Conservation (phyloP, 1,284 basidiomycete species). For the Cryptococcus floricola region DNA sequence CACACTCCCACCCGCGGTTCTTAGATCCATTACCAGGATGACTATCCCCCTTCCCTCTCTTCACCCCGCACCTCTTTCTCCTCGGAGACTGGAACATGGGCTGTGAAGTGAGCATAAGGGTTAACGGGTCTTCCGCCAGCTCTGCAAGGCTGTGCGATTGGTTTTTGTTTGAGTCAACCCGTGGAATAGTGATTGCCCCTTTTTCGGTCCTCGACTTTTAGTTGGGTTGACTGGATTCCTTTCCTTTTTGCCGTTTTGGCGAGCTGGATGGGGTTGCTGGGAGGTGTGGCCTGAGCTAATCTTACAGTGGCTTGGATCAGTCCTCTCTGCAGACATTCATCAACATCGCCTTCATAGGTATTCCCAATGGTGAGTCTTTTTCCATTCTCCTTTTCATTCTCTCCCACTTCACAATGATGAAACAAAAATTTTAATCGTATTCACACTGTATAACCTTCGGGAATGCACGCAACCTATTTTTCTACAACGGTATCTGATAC, state of each 20-base stretch:
- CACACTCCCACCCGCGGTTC: conserved; percentile 42
- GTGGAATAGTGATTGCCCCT: conserved; percentile 37
- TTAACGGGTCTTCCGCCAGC: conserved; percentile 42
- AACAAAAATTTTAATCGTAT: conserved; percentile 49
- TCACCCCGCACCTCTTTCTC: conserved; percentile 7
- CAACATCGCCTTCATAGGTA: neutral
- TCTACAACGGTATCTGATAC: conserved; percentile 49
- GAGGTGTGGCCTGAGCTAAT: conserved; percentile 4
- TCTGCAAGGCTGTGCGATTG: conserved; percentile 46
- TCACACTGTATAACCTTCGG: conserved; percentile 48
- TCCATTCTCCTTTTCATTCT: conserved; percentile 4
- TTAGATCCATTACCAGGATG: conserved; percentile 50
- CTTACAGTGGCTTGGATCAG: neutral
- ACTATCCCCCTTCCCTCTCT: conserved; percentile 23
- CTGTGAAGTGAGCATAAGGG: conserved; percentile 1
- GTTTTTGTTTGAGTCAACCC: conserved; percentile 50
- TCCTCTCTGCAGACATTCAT: conserved; percentile 9
- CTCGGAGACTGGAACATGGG: neutral
- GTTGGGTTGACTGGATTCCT: conserved; percentile 4
- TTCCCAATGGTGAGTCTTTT: conserved; percentile 16
- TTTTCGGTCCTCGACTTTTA: neutral
- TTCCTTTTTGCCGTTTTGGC: conserved; percentile 14
- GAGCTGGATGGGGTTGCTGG: conserved; percentile 1
- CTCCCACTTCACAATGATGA: conserved; percentile 34
- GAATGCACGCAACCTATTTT: conserved; percentile 37